phyloP scores from a whole-genome alignment of 257 asterid species.

The Solanum piurae region DNA sequence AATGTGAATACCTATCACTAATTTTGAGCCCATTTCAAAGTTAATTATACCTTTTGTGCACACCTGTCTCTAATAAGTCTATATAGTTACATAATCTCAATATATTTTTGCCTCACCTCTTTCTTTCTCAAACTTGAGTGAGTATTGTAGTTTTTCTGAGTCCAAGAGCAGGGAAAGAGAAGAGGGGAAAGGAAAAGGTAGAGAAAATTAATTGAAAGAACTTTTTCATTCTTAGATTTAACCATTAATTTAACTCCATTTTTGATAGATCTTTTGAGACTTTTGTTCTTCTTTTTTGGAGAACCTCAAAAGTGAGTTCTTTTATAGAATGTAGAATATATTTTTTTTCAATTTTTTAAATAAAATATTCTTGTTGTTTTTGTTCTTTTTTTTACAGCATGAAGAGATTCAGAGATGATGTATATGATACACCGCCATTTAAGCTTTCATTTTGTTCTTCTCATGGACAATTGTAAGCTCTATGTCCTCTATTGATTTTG shows the following conservation, averaged over 20 bases:
- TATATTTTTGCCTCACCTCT: not conserved
- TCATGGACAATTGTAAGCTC: conserved; percentile 68
- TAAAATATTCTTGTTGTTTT: conserved; percentile 7
- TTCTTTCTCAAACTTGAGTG: conserved; percentile 1
- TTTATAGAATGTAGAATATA: not conserved
- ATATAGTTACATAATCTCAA: not conserved
- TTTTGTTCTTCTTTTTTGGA: conserved; percentile 13
- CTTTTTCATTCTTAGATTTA: conserved; percentile 16
- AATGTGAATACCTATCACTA: not conserved
- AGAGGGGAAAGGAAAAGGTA: not conserved
- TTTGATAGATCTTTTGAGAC: conserved; percentile 44
- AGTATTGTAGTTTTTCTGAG: not conserved
- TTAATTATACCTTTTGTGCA: not conserved
- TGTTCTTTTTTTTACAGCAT: conserved; percentile 26
- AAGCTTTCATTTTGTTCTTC: conserved; percentile 61
- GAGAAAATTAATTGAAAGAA: not conserved
- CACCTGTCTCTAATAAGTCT: not conserved
- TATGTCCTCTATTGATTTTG: not conserved
- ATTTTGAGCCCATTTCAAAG: not conserved
- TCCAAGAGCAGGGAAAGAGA: not conserved
- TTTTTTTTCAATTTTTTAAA: not conserved
- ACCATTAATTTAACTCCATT: conserved; percentile 1
- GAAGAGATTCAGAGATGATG: conserved; percentile 76
- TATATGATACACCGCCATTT: conserved; percentile 42
- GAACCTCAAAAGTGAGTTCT: conserved; percentile 33